Evolutionary conservation across 805 yeast genomes (phyloP), one percentile per base, ranked within the genome.

Genomic region (Candida odintsovae): DNA sequence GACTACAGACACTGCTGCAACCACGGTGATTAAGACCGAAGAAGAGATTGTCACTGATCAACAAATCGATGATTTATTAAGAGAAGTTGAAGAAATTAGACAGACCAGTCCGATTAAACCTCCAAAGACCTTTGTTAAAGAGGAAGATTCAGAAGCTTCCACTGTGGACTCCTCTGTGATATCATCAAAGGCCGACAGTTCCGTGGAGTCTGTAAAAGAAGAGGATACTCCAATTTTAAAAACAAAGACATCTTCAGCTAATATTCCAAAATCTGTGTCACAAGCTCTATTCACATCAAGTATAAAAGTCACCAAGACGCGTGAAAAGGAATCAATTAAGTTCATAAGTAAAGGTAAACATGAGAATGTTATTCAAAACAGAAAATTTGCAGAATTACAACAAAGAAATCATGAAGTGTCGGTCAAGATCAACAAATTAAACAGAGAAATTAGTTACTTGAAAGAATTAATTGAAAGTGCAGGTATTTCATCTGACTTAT

Each of bases 391-490:
- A 12, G 49, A 57, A 11, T 47, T 70, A 21, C 67, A 70, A 44
- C 51, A 50, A 18, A 58, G 60, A 25, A 63, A 69, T 38, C 64
- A 60, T 15, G 61, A 66, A 26, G 52, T 71, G 18, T 52, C 61
- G 1, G 46, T 47, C 21, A 70, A 70, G 49, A 67, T 70, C 45
- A 49, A 52, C 7, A 71, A 71, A 47, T 46, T 71, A 16, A 59
- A 63, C 19, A 66, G 60, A 39, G 76, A 71, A 47, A 70, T 71
- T 19, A 57, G 54, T 18, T 71, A 71, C 49, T 49, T 71, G 36
- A 54, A 55, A 20, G 57, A 58, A 12, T 52, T 71, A 49, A 61
- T 64, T n/a, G 62, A 61, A 10, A 60, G 65, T 38, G 68, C 69
- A 1, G 58, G 67, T 7, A 53, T 71, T 15, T 56, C 69, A 1